Conservation (phyloP, 1,284 basidiomycete species). For the Cutaneotrichosporon daszewskae region DNA sequence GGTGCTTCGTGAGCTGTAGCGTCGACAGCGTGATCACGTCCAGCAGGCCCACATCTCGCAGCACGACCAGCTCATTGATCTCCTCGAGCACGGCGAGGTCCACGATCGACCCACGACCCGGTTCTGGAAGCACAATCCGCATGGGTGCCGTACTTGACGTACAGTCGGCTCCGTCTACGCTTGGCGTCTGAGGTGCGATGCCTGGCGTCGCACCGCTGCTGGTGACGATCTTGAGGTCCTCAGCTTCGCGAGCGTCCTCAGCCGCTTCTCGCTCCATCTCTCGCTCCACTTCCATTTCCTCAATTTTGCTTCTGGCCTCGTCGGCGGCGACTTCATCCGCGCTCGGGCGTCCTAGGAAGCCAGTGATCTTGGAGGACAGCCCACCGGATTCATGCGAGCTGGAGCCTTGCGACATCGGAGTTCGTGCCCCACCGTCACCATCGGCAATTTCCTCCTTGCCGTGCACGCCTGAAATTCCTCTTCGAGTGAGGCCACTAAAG, state of each 20-base stretch:
- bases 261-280: constrained; percentile 34
- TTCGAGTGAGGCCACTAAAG: constrained; percentile 27
- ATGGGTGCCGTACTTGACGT: constrained; percentile 1
- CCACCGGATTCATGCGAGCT: background rate
- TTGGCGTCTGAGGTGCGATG: no score
- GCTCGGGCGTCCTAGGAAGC: background rate
- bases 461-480: constrained; percentile 22
- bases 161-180: no score
- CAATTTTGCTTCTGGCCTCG: constrained; percentile 22
- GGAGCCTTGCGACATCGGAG: background rate
- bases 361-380: background rate
- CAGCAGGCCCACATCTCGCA: constrained; percentile 38
- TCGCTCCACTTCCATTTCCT: constrained; percentile 37
- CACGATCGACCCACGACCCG: constrained; percentile 29
- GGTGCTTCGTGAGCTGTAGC: constrained; percentile 14
- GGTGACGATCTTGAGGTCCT: constrained; percentile 15
- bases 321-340: constrained; percentile 8
- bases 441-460: constrained; percentile 24
- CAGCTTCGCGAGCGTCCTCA: constrained; percentile 19
- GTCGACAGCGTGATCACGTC: constrained; percentile 30
- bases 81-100: constrained; percentile 31
- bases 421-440: background rate
- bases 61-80: constrained; percentile 22
- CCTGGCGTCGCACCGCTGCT: no score
- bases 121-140: constrained; percentile 26